Base-by-base conservation (phyloP, 805 yeast genomes). In the Alloascoidea hylecoeti region DNA sequence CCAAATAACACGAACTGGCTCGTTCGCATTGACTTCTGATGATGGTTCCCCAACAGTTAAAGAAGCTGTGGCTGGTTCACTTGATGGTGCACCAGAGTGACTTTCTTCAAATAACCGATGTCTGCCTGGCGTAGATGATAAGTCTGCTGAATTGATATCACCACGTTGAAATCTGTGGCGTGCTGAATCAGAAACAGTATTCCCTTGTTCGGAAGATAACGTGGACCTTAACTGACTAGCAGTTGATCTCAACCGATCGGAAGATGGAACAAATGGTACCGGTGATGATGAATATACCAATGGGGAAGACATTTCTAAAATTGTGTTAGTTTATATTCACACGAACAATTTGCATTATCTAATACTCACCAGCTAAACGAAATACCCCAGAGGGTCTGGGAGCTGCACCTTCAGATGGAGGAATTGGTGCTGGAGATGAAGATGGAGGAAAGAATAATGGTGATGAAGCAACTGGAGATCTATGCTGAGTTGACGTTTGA, bases 1-100 rank as follows among this genome's bases (percentile, higher is more conserved):
- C 98, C 98, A 92, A 51, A 92, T 89, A 39, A 92, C 95, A 50
- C 94, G 71, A 16, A 77, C 75, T 0, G 95, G 94, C 46, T 81
- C 95, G 38, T 72, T 73, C 16, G 64, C 61, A 38, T 62, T 56
- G 3, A 45, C 46, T 27, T 50, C 55, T 4, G 53, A 46, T 19
- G 39, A 27, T 18, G 34, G 35, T 19, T 41, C 42, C 14, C 37
- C 49, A 30, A 23, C 32, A 35, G 43, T 9, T 35, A 17, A 23
- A 35, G 38, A 32, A 17, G 27, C 3, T 35, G 39, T 38, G 37
- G 35, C 16, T 18, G 15, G 35, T 17, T 23, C 38, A 33, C 39
- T 15, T 16, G 33, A 33, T 13, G 44, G 37, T n/a, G n/a, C n/a
- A n/a, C n/a, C n/a, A n/a, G n/a, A n/a, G n/a, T n/a, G n/a, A 17